Base-by-base conservation (phyloP, 2,329 filamentous ascomycete species). In the Fusarium transvaalense region DNA sequence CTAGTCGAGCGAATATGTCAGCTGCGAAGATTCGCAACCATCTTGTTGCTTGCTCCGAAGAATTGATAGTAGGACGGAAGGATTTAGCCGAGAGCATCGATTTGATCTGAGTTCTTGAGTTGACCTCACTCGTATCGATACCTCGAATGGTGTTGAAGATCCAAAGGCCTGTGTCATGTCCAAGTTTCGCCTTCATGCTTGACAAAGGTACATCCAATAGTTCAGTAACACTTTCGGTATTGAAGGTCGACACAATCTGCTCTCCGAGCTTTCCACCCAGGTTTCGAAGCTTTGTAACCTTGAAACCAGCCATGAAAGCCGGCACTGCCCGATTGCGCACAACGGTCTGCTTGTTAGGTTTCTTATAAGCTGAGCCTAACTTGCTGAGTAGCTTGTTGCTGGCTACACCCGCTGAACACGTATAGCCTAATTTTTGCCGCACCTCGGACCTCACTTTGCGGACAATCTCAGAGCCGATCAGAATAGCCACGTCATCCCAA, bases 71-170 rank as follows among this genome's bases (percentile, higher is more conserved):
- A 0, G 96, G 96, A 27, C 92, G 86, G 75, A 99, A 99, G 0
- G 94, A 97, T 77, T 99, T 99, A 21, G 96, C 94, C 2, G 94
- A 97, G 15, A 98, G 84, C 94, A 99, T 98, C 17, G 92, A 96
- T 78, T 98, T 97, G 82, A 97, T 97, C 75, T 96, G 92, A 2
- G 94, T 97, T 52, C 95, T 86, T 29, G 93, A 88, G 75, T 93
- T 97, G 69, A 99, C 93, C 78, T 97, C 94, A 73, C 91, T 96
- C 50, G 84, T 83, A 77, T 99, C 96, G 64, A 94, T 88, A 2
- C 96, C 96, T 13, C 96, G 89, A 54, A 98, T 91, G 13, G 91
- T 91, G 56, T 91, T 89, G 79, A 97, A 91, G 13, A 98, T 83
- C 94, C 94, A 97, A 5, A 85, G 83, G 2, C 93, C 95, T 0